Evolutionary conservation across 2,329 filamentous ascomycete genomes (phyloP).

Genomic region (Phaeosphaeria sp.): DNA sequence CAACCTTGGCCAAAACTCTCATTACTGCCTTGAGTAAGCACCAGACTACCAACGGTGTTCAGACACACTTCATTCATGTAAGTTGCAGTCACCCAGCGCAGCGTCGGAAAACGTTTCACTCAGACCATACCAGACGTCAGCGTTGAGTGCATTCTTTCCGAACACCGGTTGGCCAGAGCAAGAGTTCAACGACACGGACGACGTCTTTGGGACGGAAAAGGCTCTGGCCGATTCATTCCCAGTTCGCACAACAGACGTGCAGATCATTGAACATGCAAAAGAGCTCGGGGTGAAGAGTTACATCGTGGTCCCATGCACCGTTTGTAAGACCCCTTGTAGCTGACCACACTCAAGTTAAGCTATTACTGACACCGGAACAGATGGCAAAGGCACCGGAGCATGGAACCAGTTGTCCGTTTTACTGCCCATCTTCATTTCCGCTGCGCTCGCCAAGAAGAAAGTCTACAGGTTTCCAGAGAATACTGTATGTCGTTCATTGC

Average conservation of each 20-base stretch:
- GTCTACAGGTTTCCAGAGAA: neutral
- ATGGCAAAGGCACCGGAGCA: constrained; percentile 7
- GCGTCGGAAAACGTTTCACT: neutral
- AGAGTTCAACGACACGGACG: neutral
- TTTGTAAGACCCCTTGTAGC: constrained; percentile 4
- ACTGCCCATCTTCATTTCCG: neutral
- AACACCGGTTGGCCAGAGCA: constrained; percentile 3
- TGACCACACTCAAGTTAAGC: no score
- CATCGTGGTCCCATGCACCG: constrained; percentile 2
- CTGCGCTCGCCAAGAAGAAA: neutral
- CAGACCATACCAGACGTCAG: neutral
- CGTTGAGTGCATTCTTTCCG: constrained; percentile 1
- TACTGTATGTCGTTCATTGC: neutral
- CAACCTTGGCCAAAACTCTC: neutral
- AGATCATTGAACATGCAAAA: constrained; percentile 7
- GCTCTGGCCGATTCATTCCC: constrained; percentile 4
- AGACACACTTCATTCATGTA: neutral
- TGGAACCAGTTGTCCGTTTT: constrained; percentile 7
- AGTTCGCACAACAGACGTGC: constrained; percentile 6
- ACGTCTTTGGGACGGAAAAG: constrained; percentile 7
- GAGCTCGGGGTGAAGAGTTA: constrained; percentile 2
- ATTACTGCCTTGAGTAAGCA: neutral
- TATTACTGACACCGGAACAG: neutral
- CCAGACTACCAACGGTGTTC: neutral
- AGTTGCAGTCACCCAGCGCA: neutral